phyloP scores from a whole-genome alignment of 257 asterid genomes.

The Solanum chiquidenum region DNA sequence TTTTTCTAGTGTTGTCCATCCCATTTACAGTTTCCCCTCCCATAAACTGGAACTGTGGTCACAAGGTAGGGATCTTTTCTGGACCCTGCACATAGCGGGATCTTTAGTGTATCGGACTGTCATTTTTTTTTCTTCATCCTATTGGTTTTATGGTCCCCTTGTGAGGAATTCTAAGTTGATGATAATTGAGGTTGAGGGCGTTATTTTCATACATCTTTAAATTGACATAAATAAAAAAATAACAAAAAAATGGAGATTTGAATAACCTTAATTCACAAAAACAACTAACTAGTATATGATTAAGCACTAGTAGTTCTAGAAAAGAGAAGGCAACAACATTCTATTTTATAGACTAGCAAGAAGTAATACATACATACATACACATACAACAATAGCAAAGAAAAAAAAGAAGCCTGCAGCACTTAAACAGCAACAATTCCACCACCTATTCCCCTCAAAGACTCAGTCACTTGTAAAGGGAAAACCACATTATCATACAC shows the following conservation, averaged over 20 bases:
- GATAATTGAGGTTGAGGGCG: neutral
- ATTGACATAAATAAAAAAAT: neutral
- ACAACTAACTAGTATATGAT: neutral
- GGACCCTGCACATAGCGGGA: neutral
- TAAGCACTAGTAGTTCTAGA: neutral
- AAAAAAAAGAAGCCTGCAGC: neutral
- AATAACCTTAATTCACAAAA: neutral
- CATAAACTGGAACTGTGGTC: neutral
- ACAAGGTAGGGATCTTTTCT: too few species aligned
- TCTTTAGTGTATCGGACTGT: neutral
- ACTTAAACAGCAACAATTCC: conserved; percentile 15
- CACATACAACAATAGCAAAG: neutral
- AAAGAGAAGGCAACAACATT: neutral
- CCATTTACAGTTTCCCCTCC: neutral
- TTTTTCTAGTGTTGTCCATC: neutral
- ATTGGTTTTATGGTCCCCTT: too few species aligned
- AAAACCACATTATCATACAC: conserved; percentile 61
- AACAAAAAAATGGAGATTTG: neutral
- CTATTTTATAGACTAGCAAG: neutral
- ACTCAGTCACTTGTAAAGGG: conserved; percentile 29
- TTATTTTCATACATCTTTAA: neutral
- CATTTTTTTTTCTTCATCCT: too few species aligned
- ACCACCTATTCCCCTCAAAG: conserved; percentile 26
- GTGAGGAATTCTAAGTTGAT: neutral
- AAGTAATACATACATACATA: neutral